Evolutionary conservation across 108 stramenopile species (phyloP), one percentile per base, ranked within the genome.

Genomic region (Pseudonitzschia multiseries): DNA sequence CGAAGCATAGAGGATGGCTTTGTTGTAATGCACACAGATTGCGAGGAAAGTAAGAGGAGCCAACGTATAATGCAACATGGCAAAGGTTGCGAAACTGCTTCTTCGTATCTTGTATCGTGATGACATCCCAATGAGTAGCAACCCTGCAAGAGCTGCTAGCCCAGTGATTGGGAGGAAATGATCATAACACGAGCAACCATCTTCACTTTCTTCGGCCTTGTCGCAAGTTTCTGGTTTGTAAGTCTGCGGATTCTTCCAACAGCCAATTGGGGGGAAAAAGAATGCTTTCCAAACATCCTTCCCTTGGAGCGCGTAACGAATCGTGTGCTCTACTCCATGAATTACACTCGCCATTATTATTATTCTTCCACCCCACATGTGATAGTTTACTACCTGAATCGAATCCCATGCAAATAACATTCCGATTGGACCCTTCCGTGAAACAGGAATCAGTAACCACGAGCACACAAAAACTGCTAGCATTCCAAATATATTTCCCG

Each of bases 11-110:
- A 77, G 74, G 29, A 89, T 82, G 64, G 83, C 69, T 51, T 79
- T 80, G 42, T 87, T 84, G 73, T 83, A 86, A 79, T 92, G 90
- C 68, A 87, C 63, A 8, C 87, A 48, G 27, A 83, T 51, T 15
- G 65, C 65, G 13, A 86, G 42, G 29, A 88, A 67, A 14, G 69
- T 61, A 2, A 86, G 26, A 42, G 80, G 76, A 27, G 65, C 42
- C 21, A 77, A 66, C 20, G 83, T 22, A 10, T 83, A 65, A 43
- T 86, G 86, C 15, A 61, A 42, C 24, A 15, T 52, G 69, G 83
- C 85, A 64, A 92, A 92, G 59, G 85, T 13, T 20, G 40, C 52
- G 73, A 82, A 92, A 29, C 52, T 40, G 31, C 57, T 61, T 15
- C 90, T 40, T 28, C 90, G 76, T 27, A 92, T 70, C 27, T 54